These are phyloP conservation scores for Dryadomyces quercivorus DNA, from an alignment of 2,329 filamentous ascomycete genomes.

Conservation along the genomic window DNA sequence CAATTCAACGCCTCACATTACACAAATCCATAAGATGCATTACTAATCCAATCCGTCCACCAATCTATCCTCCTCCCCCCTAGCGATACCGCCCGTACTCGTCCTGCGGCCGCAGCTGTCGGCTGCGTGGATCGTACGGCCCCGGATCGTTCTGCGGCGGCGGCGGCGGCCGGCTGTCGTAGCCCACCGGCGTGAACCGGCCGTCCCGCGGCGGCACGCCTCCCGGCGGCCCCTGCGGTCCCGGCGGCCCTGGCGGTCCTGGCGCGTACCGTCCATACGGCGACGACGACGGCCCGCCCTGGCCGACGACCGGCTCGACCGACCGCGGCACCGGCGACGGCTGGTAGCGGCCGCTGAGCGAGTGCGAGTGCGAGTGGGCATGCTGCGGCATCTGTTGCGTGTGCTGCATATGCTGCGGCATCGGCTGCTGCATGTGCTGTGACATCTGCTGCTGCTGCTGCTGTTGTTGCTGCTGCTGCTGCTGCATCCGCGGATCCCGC, in stretches of 20 bases:
- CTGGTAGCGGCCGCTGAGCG: slow-evolving; percentile 16
- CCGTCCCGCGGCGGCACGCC: slow-evolving; percentile 6
- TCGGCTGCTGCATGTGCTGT: neutral
- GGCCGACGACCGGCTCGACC: slow-evolving; percentile 4
- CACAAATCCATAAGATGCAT: neutral
- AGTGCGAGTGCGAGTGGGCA: slow-evolving; percentile 18
- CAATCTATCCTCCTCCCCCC: neutral
- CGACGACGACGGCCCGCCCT: neutral
- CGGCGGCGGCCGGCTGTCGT: slow-evolving; percentile 15
- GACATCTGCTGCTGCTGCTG: slow-evolving; percentile 12
- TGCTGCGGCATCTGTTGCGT: slow-evolving; percentile 7
- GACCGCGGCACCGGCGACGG: slow-evolving; percentile 13
- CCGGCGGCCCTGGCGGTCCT: neutral
- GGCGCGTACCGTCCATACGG: slow-evolving; percentile 6
- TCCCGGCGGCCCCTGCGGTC: neutral
- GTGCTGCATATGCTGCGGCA: slow-evolving; percentile 4
- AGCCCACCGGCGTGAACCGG: slow-evolving; percentile 19
- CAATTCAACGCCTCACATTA: neutral
- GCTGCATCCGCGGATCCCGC: neutral
- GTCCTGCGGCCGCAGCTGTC: slow-evolving; percentile 12
- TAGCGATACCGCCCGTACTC: slow-evolving; percentile 13
- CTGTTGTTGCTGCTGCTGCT: neutral
- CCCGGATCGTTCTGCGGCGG: slow-evolving; percentile 6
- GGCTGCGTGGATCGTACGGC: slow-evolving; percentile 7
- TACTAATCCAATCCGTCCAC: neutral